Evolutionary conservation across 805 yeast species (phyloP).

Genomic region (Saturnispora zaruensis): DNA sequence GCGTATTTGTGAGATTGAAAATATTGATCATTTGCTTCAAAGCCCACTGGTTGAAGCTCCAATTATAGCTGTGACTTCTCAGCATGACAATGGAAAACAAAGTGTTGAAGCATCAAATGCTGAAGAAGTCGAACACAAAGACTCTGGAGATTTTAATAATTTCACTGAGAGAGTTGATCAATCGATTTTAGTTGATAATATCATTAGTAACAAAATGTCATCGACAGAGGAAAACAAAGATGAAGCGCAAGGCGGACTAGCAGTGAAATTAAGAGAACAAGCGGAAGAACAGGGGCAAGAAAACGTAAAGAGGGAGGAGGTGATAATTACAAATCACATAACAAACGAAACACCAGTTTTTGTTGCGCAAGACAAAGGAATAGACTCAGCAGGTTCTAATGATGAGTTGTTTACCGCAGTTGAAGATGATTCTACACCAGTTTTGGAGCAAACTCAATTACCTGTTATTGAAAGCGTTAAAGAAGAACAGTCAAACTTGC

Average conservation of each 20-base stretch:
- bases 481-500: background rate
- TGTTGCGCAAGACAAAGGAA: background rate
- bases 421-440: background rate
- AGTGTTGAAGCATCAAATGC: background rate
- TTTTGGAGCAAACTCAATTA: slow-evolving; percentile 1
- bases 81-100: background rate
- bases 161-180: background rate
- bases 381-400: background rate
- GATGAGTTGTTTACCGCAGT: background rate
- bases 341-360: background rate
- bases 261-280: background rate
- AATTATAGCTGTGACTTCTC: background rate
- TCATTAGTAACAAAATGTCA: background rate
- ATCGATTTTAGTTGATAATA: too few relatives aligned
- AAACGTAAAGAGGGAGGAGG: background rate
- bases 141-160: background rate
- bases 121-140: background rate
- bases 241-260: too few relatives aligned
- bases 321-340: background rate
- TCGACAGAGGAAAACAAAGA: background rate
- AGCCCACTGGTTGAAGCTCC: background rate
- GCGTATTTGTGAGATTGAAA: slow-evolving; percentile 1
- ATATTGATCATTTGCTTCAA: slow-evolving; percentile 8
- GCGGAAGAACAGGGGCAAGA: background rate
- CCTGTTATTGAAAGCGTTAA: background rate